Evolutionary conservation across 805 yeast genomes (phyloP), one percentile per base, ranked within the genome.

Genomic region (Blastobotrys americana): DNA sequence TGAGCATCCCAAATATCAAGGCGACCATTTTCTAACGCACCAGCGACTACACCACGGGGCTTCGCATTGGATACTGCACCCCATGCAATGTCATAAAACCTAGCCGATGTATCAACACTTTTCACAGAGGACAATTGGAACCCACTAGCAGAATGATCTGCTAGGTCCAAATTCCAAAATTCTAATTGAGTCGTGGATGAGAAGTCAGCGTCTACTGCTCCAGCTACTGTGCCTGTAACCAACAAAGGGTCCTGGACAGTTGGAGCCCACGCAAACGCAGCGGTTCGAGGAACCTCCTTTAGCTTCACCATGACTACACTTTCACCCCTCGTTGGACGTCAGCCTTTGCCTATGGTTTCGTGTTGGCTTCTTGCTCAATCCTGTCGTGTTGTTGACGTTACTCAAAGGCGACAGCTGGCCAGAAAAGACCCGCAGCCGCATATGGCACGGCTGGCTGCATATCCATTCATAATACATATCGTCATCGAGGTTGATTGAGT

Each of bases 251-350:
- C 66, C 43, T 64, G 63, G 35, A 71, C 63, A 54, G 78, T 84
- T 52, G 80, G 77, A 38, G 96, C 85, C 97, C 97, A 90, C 37
- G 97, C 95, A 68, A 93, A 87, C n/a, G 95, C 81, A 42, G 96
- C 89, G 10, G 96, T 85, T 55, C 87, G 75, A 50, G 77, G 72
- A 58, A 86, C 78, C 65, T 89, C 96, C 64, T 79, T 77, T 54
- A 93, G 73, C 67, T 86, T 87, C 56, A 87, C 90, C 89, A 82
- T 81, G 19, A 23, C 52, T 41, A 18, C 31, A 13, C 18, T 21
- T 16, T 16, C 21, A 25, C 8, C 31, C n/a, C n/a, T n/a, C n/a
- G n/a, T n/a, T n/a, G n/a, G n/a, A n/a, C n/a, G n/a, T n/a, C n/a
- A n/a, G n/a, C n/a, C n/a, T n/a, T n/a, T n/a, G n/a, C n/a, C n/a